Conservation (phyloP, 345 rosid species). For the Anastatica hierochuntica region DNA sequence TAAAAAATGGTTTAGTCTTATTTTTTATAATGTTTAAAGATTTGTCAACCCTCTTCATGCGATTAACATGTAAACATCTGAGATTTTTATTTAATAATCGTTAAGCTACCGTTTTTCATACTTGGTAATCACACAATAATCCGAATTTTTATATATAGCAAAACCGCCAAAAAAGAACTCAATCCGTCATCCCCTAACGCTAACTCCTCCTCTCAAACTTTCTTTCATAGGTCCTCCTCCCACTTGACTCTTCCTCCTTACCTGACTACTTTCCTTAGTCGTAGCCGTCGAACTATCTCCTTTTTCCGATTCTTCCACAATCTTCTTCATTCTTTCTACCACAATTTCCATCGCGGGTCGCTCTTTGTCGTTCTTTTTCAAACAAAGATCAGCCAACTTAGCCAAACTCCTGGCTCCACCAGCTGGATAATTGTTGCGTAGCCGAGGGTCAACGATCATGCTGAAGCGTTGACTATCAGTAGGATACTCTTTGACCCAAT, state of each 20-base stretch:
- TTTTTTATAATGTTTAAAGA: too few relatives aligned
- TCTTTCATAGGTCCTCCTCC: conserved; percentile 6
- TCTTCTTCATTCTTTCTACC: conserved; percentile 46
- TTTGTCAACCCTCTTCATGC: too few relatives aligned
- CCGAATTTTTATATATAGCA: too few relatives aligned
- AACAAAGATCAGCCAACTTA: conserved; percentile 59
- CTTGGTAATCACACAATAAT: too few relatives aligned
- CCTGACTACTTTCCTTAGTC: conserved; percentile 11
- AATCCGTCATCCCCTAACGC: conserved; percentile 21
- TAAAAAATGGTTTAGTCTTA: too few relatives aligned
- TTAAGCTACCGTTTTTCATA: too few relatives aligned
- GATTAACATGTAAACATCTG: too few relatives aligned
- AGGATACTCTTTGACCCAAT: conserved; percentile 77
- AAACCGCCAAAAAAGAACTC: too few relatives aligned
- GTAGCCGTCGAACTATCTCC: background rate
- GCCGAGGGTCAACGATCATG: conserved; percentile 56
- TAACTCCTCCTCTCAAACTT: conserved; percentile 21
- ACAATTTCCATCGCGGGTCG: conserved; percentile 63
- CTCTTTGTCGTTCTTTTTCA: conserved; percentile 51
- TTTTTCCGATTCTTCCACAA: conserved; percentile 30
- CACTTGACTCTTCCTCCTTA: background rate
- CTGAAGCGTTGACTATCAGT: conserved; percentile 47
- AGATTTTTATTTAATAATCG: too few relatives aligned
- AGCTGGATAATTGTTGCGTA: conserved; percentile 43
- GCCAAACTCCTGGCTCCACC: conserved; percentile 51